Evolutionary conservation across 352 stramenopile species (phyloP).

Genomic region (Pythium folliculosum): DNA sequence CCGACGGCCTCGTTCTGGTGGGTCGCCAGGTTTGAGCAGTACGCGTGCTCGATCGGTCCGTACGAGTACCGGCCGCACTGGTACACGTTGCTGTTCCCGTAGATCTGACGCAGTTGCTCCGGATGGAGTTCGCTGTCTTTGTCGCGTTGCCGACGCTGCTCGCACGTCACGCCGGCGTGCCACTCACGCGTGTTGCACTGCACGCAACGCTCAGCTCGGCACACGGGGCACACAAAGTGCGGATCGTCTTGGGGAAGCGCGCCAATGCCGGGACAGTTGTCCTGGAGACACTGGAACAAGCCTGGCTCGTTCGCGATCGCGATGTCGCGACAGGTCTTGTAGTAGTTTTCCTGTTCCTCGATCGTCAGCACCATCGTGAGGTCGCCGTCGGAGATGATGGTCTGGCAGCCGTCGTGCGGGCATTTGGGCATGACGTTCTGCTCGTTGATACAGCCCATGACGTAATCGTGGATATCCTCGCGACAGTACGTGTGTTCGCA

Average conservation of each 20-base stretch:
- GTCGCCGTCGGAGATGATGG: constrained; percentile 4
- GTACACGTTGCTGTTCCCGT: constrained; percentile 14
- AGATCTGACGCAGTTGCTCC: constrained; percentile 21
- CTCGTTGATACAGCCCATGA: neutral
- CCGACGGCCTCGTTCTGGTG: constrained; percentile 10
- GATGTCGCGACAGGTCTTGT: constrained; percentile 2
- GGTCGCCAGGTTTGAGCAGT: constrained; percentile 3
- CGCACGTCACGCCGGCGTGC: constrained; percentile 23
- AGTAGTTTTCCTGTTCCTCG: constrained; percentile 17
- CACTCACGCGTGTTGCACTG: constrained; percentile 30
- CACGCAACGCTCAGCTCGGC: constrained; percentile 20
- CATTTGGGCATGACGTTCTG: constrained; percentile 3
- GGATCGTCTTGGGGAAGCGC: constrained; percentile 8
- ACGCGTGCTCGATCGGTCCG: constrained; percentile 10
- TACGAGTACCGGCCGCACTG: constrained; percentile 17
- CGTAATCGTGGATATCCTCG: constrained; percentile 3
- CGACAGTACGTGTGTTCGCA: constrained; percentile 21
- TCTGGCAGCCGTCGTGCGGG: constrained; percentile 10
- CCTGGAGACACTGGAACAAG: constrained; percentile 11
- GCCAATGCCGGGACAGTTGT: constrained; percentile 9
- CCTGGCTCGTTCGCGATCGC: neutral
- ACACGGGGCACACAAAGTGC: constrained; percentile 27
- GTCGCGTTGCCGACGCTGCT: constrained; percentile 21
- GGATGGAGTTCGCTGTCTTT: constrained; percentile 25
- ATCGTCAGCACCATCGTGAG: constrained; percentile 9